Base-by-base conservation (phyloP, 148 eudicot species). In the Silene conica region DNA sequence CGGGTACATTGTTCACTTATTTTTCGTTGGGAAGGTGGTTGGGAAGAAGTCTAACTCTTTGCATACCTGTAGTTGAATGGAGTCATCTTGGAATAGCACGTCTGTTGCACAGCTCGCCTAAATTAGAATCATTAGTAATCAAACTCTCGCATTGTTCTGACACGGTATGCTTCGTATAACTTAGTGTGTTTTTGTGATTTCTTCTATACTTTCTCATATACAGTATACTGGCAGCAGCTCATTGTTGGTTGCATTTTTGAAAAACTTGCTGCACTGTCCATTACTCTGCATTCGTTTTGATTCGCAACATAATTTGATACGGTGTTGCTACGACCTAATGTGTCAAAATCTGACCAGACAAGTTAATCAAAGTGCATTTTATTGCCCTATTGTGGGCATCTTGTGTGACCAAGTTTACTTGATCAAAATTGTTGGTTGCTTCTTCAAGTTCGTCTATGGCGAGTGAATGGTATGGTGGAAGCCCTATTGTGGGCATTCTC, bases 381-480 rank as follows among this genome's bases (percentile, higher is more conserved):
- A n/a, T n/a, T n/a, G n/a, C n/a, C n/a, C n/a, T n/a, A n/a, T n/a
- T n/a, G n/a, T n/a, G n/a, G n/a, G n/a, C n/a, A n/a, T n/a, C 89
- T 81, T 86, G 96, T 34, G 79, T 79, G 41, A 90, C 82, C 77
- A 92, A 76, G 80, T 88, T 88, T 71, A 84, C 66, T n/a, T 77
- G 73, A 55, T 91, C 92, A 25, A 95, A 95, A 69, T 87, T 87
- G 77, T 95, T 86, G 14, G 96, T 92, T 15, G 96, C 98, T 38
- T 90, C 97, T 84, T 95, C 92, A 70, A 95, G 81, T 50, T 95
- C 98, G 64, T 89, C 90, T 60, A 90, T 56, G 68, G 96, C 85
- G 78, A 83, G 92, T 67, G 83, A 84, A 45, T 74, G 87, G 70
- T 87, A 95, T 8, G 92, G 81, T 52, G 93, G 92, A 52, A 92